These are phyloP conservation scores for Colletotrichum falcatum DNA, from an alignment of 2,329 filamentous ascomycete genomes.

Conservation along the genomic window DNA sequence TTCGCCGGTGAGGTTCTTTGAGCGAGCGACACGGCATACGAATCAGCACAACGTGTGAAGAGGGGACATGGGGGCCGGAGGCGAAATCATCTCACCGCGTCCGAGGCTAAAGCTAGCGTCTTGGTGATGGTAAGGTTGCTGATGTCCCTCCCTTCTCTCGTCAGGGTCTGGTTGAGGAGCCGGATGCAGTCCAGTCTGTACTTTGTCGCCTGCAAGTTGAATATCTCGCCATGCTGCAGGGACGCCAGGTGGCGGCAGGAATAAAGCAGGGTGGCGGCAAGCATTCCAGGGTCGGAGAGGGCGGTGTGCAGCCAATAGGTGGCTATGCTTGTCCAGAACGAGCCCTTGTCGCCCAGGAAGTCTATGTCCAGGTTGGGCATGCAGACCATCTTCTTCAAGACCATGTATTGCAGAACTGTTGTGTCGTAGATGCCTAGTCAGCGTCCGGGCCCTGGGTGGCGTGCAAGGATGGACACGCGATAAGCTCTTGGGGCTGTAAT, in stretches of 20 bases:
- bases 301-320: constrained; percentile 42
- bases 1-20: constrained; percentile 15
- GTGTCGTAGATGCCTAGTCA: neutral
- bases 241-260: constrained; percentile 40
- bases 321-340: constrained; percentile 35
- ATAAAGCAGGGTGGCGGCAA: constrained; percentile 41
- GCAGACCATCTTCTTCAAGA: constrained; percentile 21
- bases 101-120: constrained; percentile 41
- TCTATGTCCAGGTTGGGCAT: constrained; percentile 17
- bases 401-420: constrained; percentile 15
- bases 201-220: constrained; percentile 24
- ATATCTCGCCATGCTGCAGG: neutral
- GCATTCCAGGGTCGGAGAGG: constrained; percentile 43
- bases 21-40: too few species aligned
- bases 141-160: constrained; percentile 22
- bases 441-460: neutral
- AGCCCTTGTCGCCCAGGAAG: constrained; percentile 10
- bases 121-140: constrained; percentile 44
- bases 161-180: constrained; percentile 30
- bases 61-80: neutral
- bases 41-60: neutral
- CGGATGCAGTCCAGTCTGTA: constrained; percentile 42
- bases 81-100: constrained; percentile 24
- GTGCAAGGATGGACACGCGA: neutral
- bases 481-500: neutral